Evolutionary conservation across 306 rosid species (phyloP), one percentile per base, ranked within the genome.

Genomic region (Myrica gale): DNA sequence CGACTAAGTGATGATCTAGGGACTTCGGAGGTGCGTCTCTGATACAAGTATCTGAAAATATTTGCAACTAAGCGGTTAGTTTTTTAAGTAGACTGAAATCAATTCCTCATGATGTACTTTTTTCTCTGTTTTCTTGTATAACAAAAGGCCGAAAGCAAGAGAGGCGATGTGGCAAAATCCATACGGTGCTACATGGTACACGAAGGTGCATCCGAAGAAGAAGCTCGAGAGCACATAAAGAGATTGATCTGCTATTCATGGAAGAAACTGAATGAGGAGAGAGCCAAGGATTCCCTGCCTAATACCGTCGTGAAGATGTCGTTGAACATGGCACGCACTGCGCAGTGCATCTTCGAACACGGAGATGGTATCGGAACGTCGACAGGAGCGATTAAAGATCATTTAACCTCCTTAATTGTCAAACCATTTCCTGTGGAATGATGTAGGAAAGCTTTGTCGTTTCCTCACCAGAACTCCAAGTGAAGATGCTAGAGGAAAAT

Each of bases 121-220:
- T 62, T 13, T 37, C 1, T 4, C 4, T 23, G 3, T 66, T 6
- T 17, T 5, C 45, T 58, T 26, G 3, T 19, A 26, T 26, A 26
- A 26, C 32, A 0, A 3, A 65, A 83, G 86, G 78, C 75, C 32
- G 86, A 83, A 71, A n/a, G 62, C 51, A 71, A 79, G 69, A 83
- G 86, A 75, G 86, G 86, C 0, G 81, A 79, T 48, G 83, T 83
- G 13, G 53, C 83, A 7, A 83, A 79, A 51, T 66, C 86, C 21
- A 46, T 79, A 4, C 53, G 76, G 45, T 83, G 81, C 54, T 72
- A 67, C 69, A 79, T 72, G 86, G 73, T 43, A 58, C 78, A 72
- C 9, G 73, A 56, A 52, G 75, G 81, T 10, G 6, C 50, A 68
- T 42, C 70, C 5, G 67, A 69, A 76, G 79, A 75, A 79, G 76